A percentile compares a stretch with the other conserved stretches of the same genome.
Evolutionary conservation across 805 yeast species (phyloP).

Genomic region (Helenozyma baotianmanensis): DNA sequence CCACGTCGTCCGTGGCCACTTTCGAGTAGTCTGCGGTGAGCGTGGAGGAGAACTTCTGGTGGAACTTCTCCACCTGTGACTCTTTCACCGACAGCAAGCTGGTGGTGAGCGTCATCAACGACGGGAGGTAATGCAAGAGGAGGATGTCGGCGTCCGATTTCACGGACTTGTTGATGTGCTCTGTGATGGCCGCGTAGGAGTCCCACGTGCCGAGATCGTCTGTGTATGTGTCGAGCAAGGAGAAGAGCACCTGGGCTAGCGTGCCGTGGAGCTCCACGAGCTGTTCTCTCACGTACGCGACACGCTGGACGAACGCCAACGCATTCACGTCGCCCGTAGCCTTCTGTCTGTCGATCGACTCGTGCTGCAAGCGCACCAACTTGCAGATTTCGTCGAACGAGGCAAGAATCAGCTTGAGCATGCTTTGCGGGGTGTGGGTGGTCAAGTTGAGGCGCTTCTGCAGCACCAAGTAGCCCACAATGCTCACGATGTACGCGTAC

Average conservation of each 20-base stretch:
- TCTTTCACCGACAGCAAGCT: constrained; percentile 39
- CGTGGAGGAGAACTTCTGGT: constrained; percentile 36
- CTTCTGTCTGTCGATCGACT: constrained; percentile 41
- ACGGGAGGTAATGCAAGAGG: constrained; percentile 61
- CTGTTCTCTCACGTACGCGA: constrained; percentile 58
- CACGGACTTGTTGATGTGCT: constrained; percentile 41
- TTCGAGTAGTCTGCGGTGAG: constrained; percentile 23
- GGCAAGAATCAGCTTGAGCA: constrained; percentile 43
- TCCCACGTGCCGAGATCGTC: constrained; percentile 25
- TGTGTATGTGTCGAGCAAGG: constrained; percentile 39
- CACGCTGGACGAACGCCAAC: constrained; percentile 31
- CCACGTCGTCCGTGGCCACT: constrained; percentile 16
- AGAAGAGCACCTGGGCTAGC: constrained; percentile 60
- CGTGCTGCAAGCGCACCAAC: constrained; percentile 51
- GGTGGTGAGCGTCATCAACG: constrained; percentile 44
- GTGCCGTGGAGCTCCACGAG: constrained; percentile 65
- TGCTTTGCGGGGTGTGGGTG: constrained; percentile 7
- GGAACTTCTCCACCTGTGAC: constrained; percentile 25
- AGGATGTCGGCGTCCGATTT: constrained; percentile 56
- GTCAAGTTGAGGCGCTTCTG: constrained; percentile 20
- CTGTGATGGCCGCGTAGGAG: constrained; percentile 37
- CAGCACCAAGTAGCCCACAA: constrained; percentile 36
- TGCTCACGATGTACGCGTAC: constrained; percentile 68
- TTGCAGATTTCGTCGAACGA: constrained; percentile 58
- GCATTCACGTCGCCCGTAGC: constrained; percentile 48